Evolutionary conservation across 352 stramenopile species (phyloP), one percentile per base, ranked within the genome.

Genomic region (Phytophthora pini): DNA sequence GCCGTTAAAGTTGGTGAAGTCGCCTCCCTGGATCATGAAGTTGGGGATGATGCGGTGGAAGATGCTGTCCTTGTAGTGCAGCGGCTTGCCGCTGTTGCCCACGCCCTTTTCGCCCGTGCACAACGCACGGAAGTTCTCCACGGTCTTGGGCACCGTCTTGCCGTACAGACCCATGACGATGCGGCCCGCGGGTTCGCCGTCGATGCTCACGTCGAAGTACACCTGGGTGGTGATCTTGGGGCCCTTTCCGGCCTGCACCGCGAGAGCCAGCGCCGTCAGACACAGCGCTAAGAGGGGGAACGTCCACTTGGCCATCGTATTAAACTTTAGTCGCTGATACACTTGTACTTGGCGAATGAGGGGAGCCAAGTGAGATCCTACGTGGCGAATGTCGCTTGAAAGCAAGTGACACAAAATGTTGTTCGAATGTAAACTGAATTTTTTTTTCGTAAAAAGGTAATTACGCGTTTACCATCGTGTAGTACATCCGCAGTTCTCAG

Each of bases 21-120:
- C 88, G 48, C 88, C 87, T 49, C 87, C 87, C 66, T 94, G 97
- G 57, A 90, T 73, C 93, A 97, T 98, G 53, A 97, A 98, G 70
- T 97, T 87, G 5, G 92, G 96, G 74, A 99, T 99, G 56, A 99
- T 95, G 60, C 97, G 88, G 88, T 99, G 98, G 81, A 99, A 99
- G 15, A 77, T 80, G 73, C 79, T 90, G 50, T 80, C 97, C 80
- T 99, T 99, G 85, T 97, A 99, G 80, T 99, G 94, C 20, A 99
- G 79, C 15, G 94, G 78, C 82, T 99, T 99, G 53, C 97, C 97
- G 11, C 78, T 93, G 54, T 85, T 87, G 50, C 95, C 96, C 34
- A 96, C 77, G 64, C 97, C 95, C 79, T 98, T 77, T 17, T 99
- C 98, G 65, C 98, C 98, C 44, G 97, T 99, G 77, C 97, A 99